These are phyloP conservation scores for Didymella sp. DNA, from an alignment of 2,329 filamentous ascomycete genomes.

Conservation along the genomic window DNA sequence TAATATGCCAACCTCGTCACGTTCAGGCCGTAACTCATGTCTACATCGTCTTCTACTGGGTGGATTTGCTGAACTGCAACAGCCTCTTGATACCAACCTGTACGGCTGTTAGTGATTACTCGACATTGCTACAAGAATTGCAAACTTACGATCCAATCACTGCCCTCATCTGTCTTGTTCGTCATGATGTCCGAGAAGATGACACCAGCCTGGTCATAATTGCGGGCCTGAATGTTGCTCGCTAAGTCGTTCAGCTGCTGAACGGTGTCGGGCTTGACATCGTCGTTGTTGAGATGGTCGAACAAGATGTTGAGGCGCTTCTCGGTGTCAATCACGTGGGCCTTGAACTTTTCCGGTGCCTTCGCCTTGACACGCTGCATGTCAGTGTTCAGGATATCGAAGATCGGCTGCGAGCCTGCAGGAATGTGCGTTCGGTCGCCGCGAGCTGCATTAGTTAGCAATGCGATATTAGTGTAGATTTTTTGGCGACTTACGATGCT, in stretches of 20 bases:
- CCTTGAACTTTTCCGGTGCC: slow-evolving; percentile 84
- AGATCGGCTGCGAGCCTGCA: slow-evolving; percentile 74
- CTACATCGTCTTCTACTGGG: slow-evolving; percentile 23
- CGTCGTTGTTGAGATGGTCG: slow-evolving; percentile 95
- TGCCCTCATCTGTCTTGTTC: slow-evolving; percentile 57
- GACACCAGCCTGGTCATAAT: slow-evolving; percentile 55
- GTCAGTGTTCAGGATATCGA: slow-evolving; percentile 80
- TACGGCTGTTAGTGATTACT: slow-evolving; percentile 2
- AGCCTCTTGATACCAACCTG: slow-evolving; percentile 50
- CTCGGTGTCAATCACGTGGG: slow-evolving; percentile 91
- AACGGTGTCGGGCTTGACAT: slow-evolving; percentile 81
- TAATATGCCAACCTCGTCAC: not conserved
- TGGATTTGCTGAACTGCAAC: slow-evolving; percentile 50
- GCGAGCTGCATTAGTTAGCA: slow-evolving; percentile 55
- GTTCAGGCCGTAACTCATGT: slow-evolving; percentile 3
- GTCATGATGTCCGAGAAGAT: slow-evolving; percentile 57
- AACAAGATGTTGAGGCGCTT: slow-evolving; percentile 94
- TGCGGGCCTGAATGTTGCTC: slow-evolving; percentile 48
- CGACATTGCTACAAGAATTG: not conserved
- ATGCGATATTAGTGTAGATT: not conserved
- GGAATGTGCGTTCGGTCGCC: slow-evolving; percentile 94
- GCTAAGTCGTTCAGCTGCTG: slow-evolving; percentile 67
- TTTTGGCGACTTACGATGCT: slow-evolving; percentile 66
- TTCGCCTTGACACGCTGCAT: slow-evolving; percentile 87
- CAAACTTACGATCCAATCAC: slow-evolving; percentile 59